Base-by-base conservation (phyloP, 257 asterid genomes). In the Misopates orontium region DNA sequence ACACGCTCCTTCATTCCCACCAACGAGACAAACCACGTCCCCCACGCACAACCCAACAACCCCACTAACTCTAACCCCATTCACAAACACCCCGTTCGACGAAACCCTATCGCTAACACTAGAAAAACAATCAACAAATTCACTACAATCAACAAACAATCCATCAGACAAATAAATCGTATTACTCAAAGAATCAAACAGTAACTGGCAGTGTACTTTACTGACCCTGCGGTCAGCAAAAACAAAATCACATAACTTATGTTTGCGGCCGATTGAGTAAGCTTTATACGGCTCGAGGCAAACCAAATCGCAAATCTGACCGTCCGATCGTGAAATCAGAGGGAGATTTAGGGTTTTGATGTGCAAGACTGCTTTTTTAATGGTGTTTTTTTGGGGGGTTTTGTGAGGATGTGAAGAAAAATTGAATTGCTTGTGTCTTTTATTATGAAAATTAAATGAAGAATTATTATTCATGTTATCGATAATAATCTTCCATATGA, bases 141-240 rank as follows among this genome's bases (percentile, higher is more conserved):
- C 75, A 68, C 62, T 25, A 64, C 55, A 69, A 63, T 74, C 78
- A 28, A 66, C 56, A 60, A 82, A 67, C 67, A 78, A 66, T 10
- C 97, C 97, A 63, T 91, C 97, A 14, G 81, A 77, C 48, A 91
- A 71, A 64, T 58, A 84, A 59, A 91, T 64, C 69, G 71, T 84
- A 40, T 77, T 88, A 39, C 49, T 67, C 28, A 63, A 73, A 14
- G 89, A 81, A 78, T 91, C 89, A 53, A 81, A 91, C 47, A 75
- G 70, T 68, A 91, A 68, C 42, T 83, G 95, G 39, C 85, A 86
- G 42, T 91, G 97, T 42, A 68, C 70, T 69, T 76, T 88, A 74
- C 97, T 91, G 22, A 91, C 82, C 72, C 81, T 78, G 36, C 71
- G 68, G 56, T 91, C 93, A 32, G 62, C 13, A 50, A 86, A 80